A percentile compares a stretch with the other conserved stretches of the same genome.
These are phyloP conservation scores for Scleroderma citrinum DNA, from an alignment of 768 basidiomycete genomes.

Conservation along the genomic window DNA sequence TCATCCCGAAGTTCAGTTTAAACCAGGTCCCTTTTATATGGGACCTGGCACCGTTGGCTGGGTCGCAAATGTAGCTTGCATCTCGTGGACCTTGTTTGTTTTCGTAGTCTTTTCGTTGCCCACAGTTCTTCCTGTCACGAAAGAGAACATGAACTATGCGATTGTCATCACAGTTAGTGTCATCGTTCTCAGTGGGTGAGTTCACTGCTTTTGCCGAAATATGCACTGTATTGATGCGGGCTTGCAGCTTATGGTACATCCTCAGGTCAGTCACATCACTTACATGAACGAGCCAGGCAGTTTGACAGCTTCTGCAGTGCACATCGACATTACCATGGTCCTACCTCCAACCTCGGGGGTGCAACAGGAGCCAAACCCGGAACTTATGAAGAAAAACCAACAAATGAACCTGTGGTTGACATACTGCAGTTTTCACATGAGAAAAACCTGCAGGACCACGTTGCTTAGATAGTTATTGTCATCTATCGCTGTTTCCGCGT, in stretches of 20 bases:
- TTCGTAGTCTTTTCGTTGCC: conserved; percentile 71
- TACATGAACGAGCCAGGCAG: background rate
- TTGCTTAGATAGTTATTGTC: no score
- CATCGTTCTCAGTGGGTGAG: conserved; percentile 47
- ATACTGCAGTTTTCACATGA: no score
- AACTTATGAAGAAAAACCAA: background rate
- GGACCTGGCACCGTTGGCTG: conserved; percentile 61
- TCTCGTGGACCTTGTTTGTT: conserved; percentile 64
- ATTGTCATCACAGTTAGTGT: conserved; percentile 57
- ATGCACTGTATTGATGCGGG: background rate
- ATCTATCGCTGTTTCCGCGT: no score
- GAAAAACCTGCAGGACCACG: no score
- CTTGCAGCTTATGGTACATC: conserved; percentile 46
- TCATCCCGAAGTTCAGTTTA: conserved; percentile 80
- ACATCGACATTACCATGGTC: conserved; percentile 49
- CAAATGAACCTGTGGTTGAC: background rate
- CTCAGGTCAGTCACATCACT: conserved; percentile 3
- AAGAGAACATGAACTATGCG: conserved; percentile 76
- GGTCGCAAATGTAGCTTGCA: conserved; percentile 58
- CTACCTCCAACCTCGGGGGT: conserved; percentile 40
- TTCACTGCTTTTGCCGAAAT: conserved; percentile 1
- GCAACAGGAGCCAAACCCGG: conserved; percentile 4
- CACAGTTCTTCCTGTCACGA: conserved; percentile 61
- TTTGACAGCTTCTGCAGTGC: conserved; percentile 29
- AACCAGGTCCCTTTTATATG: conserved; percentile 85